Evolutionary conservation across 164 flowering plant species (phyloP).

Genomic region (Vitis cinerea): DNA sequence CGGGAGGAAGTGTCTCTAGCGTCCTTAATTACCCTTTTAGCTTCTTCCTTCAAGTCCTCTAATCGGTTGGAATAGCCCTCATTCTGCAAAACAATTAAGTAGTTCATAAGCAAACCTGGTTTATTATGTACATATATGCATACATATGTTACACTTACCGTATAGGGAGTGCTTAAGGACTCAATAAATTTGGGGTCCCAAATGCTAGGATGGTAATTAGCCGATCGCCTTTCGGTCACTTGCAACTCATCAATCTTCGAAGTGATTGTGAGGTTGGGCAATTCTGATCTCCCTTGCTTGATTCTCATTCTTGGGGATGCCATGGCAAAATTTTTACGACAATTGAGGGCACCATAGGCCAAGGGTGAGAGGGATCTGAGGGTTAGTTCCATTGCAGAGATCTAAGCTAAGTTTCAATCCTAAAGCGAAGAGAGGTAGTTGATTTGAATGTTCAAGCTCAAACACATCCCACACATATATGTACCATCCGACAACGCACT

Average conservation of each 20-base stretch:
- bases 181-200: slow-evolving; percentile 18
- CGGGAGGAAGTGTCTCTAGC: neutral
- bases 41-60: slow-evolving; percentile 7
- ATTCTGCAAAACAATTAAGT: neutral
- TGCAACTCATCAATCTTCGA: neutral
- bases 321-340: too few species aligned
- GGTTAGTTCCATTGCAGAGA: neutral
- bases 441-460: neutral
- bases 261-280: neutral
- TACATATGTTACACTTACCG: neutral
- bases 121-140: too few species aligned
- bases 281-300: neutral
- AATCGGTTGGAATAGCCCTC: slow-evolving; percentile 4
- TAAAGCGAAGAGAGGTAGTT: neutral
- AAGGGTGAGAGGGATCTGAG: neutral
- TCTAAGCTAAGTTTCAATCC: neutral
- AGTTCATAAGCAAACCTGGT: too few species aligned
- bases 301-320: neutral
- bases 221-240: slow-evolving; percentile 9
- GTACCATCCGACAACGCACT: too few species aligned
- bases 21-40: neutral
- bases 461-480: too few species aligned
- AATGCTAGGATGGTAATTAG: slow-evolving; percentile 21
- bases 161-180: slow-evolving; percentile 12
- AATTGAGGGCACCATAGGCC: neutral